These are phyloP conservation scores for Fusarium clavum DNA, from an alignment of 2,329 filamentous ascomycete species.

Conservation along the genomic window DNA sequence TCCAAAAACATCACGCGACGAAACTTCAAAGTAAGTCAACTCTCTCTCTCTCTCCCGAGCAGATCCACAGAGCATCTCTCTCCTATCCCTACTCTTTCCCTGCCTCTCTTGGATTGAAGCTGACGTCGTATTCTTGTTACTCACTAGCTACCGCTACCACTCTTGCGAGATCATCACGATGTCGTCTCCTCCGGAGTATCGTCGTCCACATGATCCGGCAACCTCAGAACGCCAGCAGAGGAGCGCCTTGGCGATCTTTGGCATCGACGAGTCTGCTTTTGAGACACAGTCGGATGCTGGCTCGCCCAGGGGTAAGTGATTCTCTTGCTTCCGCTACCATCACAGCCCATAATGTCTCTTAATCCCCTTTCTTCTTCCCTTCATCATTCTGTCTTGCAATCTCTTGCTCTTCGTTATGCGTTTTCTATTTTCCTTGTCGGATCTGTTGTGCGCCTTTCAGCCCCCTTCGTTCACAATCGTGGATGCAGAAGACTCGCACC, in stretches of 20 bases:
- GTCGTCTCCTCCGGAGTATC: constrained; percentile 24
- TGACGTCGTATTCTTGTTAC: neutral
- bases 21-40: constrained; percentile 13
- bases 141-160: neutral
- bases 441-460: neutral
- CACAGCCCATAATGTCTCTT: neutral
- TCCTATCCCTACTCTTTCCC: neutral
- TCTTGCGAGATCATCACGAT: constrained; percentile 2
- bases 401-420: neutral
- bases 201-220: constrained; percentile 6
- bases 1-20: neutral
- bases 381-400: neutral
- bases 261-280: neutral
- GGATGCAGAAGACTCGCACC: neutral
- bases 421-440: neutral
- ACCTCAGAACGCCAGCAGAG: constrained; percentile 5
- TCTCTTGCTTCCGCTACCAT: neutral
- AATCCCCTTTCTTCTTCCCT: neutral
- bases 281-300: constrained; percentile 11
- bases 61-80: neutral
- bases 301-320: constrained; percentile 15
- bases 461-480: neutral
- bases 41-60: neutral
- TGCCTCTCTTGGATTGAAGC: neutral
- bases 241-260: constrained; percentile 18